Evolutionary conservation across 768 basidiomycete genomes (phyloP).

Genomic region (Psilocybe tampanensis): DNA sequence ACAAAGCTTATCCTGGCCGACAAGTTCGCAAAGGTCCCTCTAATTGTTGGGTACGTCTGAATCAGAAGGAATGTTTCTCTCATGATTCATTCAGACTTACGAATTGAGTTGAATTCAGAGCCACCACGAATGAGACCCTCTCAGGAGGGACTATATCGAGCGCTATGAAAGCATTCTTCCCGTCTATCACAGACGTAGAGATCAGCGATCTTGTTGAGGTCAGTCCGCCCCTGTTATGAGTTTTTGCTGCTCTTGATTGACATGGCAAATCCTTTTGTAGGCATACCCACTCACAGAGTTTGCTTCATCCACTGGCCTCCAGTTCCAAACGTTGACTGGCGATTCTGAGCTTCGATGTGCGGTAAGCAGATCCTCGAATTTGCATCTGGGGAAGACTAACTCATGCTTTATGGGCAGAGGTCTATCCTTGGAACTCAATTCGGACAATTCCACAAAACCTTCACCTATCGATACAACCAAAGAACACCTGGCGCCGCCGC

Average conservation of each 20-base stretch:
- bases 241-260: neutral
- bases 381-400: neutral
- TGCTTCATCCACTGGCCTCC: conserved; percentile 42
- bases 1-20: conserved; percentile 46
- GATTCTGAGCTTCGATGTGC: conserved; percentile 55
- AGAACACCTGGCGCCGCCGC: conserved; percentile 32
- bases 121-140: conserved; percentile 64
- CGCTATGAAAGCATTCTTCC: conserved; percentile 45
- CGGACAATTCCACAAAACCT: conserved; percentile 37
- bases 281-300: conserved; percentile 47
- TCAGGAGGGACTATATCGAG: conserved; percentile 40
- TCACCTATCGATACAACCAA: conserved; percentile 65
- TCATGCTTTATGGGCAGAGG: conserved; percentile 27
- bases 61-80: no score
- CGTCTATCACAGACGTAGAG: conserved; percentile 41
- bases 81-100: neutral
- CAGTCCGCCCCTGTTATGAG: conserved; percentile 6
- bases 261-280: conserved; percentile 20
- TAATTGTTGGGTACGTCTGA: conserved; percentile 64
- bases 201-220: conserved; percentile 38
- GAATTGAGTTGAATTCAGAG: conserved; percentile 25
- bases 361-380: conserved; percentile 35
- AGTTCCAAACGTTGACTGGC: conserved; percentile 48
- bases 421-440: conserved; percentile 48
- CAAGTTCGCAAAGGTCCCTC: conserved; percentile 49